Evolutionary conservation across 768 basidiomycete species (phyloP).

Genomic region (Trichaptum fuscoviolaceum): DNA sequence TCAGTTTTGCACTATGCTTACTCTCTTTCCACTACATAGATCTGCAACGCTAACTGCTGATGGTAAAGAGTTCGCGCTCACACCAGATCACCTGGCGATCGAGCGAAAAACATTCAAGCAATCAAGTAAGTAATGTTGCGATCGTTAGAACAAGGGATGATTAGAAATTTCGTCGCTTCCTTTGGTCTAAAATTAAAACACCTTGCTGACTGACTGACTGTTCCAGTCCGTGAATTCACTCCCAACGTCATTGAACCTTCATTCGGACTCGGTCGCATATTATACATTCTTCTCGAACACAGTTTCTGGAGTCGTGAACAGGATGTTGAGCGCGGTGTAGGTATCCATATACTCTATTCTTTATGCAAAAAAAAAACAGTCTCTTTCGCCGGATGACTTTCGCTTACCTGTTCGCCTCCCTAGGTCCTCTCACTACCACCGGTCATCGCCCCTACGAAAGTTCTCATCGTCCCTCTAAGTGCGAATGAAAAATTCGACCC

Average conservation of each 20-base stretch:
- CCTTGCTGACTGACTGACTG: slow-evolving; percentile 16
- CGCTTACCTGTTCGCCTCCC: slow-evolving; percentile 9
- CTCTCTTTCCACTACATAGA: slow-evolving; percentile 11
- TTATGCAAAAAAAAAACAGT: slow-evolving; percentile 10
- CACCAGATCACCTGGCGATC: slow-evolving; percentile 70
- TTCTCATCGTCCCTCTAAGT: slow-evolving; percentile 92
- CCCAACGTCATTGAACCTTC: slow-evolving; percentile 99
- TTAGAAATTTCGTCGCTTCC: neutral
- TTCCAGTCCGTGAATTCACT: slow-evolving; percentile 84
- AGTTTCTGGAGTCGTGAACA: slow-evolving; percentile 92
- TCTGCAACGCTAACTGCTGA: slow-evolving; percentile 52
- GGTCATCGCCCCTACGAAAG: slow-evolving; percentile 91
- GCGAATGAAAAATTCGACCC: slow-evolving; percentile 79
- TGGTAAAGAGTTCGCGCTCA: slow-evolving; percentile 64
- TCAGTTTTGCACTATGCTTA: slow-evolving; percentile 1
- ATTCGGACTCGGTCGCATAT: slow-evolving; percentile 93
- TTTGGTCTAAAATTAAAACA: neutral
- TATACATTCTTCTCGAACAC: slow-evolving; percentile 93
- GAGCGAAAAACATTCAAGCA: slow-evolving; percentile 85
- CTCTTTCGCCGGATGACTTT: slow-evolving; percentile 13
- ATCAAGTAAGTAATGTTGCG: slow-evolving; percentile 48
- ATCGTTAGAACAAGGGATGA: slow-evolving; percentile 3
- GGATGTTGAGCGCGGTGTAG: slow-evolving; percentile 83
- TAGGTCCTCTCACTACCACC: slow-evolving; percentile 90
- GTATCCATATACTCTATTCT: slow-evolving; percentile 25